A percentile compares a stretch with the other conserved stretches of the same genome.
phyloP scores from a whole-genome alignment of 768 basidiomycete species.

The Auriscalpium vulgare region DNA sequence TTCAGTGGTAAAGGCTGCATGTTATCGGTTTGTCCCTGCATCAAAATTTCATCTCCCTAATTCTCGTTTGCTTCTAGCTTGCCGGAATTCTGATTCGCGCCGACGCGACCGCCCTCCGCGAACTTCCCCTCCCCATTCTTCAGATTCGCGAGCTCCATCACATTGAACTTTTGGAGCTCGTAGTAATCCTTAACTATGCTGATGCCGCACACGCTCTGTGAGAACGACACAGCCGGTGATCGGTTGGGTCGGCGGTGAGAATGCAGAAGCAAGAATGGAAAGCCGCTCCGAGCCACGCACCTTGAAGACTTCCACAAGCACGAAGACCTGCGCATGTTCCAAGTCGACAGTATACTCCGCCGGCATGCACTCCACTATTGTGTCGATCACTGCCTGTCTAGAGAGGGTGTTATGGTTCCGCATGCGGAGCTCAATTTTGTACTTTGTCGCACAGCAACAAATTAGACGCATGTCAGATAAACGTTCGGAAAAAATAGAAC shows the following conservation, averaged over 20 bases:
- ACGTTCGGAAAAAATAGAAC: background rate
- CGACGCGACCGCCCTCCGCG: slow-evolving; percentile 14
- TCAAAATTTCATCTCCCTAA: no score
- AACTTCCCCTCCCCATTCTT: slow-evolving; percentile 33
- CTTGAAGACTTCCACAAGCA: slow-evolving; percentile 81
- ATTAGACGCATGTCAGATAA: background rate
- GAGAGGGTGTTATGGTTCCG: slow-evolving; percentile 71
- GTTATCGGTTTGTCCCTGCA: no score
- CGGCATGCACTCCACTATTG: slow-evolving; percentile 65
- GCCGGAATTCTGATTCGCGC: background rate
- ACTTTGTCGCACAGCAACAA: slow-evolving; percentile 34
- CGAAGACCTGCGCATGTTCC: slow-evolving; percentile 59
- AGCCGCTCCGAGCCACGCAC: slow-evolving; percentile 26
- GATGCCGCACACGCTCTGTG: slow-evolving; percentile 69
- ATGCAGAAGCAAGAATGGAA: background rate
- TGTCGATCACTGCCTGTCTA: slow-evolving; percentile 53
- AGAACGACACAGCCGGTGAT: background rate
- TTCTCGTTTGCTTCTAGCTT: background rate
- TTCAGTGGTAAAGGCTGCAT: no score
- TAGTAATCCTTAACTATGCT: slow-evolving; percentile 71
- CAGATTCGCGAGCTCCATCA: slow-evolving; percentile 54
- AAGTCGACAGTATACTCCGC: slow-evolving; percentile 60
- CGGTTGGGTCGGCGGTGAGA: no score
- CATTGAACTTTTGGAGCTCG: slow-evolving; percentile 66
- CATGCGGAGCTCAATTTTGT: slow-evolving; percentile 70